A percentile compares a stretch with the other conserved stretches of the same genome.
Conservation (phyloP, 1,139 yeast species). For the Kazachstania sp. region DNA sequence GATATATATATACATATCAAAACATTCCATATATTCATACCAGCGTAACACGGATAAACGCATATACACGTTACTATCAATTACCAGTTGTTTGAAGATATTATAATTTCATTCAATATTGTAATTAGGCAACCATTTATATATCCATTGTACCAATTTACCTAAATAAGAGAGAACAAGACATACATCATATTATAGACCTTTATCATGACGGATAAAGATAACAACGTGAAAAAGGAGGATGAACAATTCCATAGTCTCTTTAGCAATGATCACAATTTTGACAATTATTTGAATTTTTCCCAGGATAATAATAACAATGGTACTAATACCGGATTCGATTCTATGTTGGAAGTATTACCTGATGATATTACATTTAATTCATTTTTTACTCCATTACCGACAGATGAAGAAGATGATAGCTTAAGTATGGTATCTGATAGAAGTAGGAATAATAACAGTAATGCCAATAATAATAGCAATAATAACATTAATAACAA, state of each 20-base stretch:
- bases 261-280: neutral
- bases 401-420: constrained; percentile 3
- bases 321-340: constrained; percentile 15
- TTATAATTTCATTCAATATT: too few species aligned
- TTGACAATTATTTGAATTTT: neutral
- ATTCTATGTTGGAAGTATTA: constrained; percentile 30
- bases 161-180: too few species aligned
- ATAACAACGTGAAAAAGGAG: neutral
- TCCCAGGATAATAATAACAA: neutral
- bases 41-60: too few species aligned
- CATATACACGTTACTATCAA: too few species aligned
- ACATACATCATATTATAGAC: too few species aligned
- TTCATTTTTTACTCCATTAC: constrained; percentile 7
- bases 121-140: too few species aligned
- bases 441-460: neutral
- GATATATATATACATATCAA: too few species aligned
- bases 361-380: constrained; percentile 27
- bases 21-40: too few species aligned
- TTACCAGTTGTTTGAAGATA: too few species aligned
- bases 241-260: neutral
- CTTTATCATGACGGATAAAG: neutral
- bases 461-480: too few species aligned
- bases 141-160: too few species aligned
- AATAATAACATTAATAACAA: too few species aligned
- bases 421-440: constrained; percentile 3